Evolutionary conservation across 768 basidiomycete genomes (phyloP), one percentile per base, ranked within the genome.

Genomic region (Termitomyces sp.): DNA sequence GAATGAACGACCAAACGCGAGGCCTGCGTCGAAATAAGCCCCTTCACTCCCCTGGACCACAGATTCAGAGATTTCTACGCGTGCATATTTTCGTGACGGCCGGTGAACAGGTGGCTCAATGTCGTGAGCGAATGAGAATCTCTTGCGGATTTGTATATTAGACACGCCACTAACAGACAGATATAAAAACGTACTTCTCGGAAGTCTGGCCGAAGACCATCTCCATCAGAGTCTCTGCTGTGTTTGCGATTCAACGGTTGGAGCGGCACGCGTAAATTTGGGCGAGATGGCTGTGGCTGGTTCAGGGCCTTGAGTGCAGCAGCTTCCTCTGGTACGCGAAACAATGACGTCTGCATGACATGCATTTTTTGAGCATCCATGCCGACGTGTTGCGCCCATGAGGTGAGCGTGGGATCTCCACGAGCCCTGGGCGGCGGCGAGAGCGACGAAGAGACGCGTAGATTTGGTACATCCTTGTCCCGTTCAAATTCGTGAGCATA

Each of bases 291-390:
- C 60, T 79, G 73, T 59, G 75, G 70, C 59, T 79, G 72, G 59
- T 78, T 80, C 62, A 82, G 64, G 35, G 80, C 82, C 62, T 78
- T 81, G 55, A 88, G 74, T 2, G 82, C 83, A 1, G 81, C 87
- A 14, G 82, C 86, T 65, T 88, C 87, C 67, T 90, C 88, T 14
- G 86, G 86, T 68, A 84, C 77, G 46, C 87, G 81, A 67, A 96
- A 96, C 53, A 96, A 73, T 35, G 90, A 88, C 0, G 90, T 85
- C 66, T 96, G 94, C 94, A 96, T 96, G 54, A 95, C 90, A 65
- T 93, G 90, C 79, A 94, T 85, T 72, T 86, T 88, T 69, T 92
- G 90, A 14, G 87, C 80, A 68, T 95, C 92, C n/a, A 94, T 76
- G 5, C 89, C 88, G 28, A 87, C 69, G 52, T 83, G 83, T 48